phyloP scores from a whole-genome alignment of 768 basidiomycete genomes.

The Suillus brevipes region DNA sequence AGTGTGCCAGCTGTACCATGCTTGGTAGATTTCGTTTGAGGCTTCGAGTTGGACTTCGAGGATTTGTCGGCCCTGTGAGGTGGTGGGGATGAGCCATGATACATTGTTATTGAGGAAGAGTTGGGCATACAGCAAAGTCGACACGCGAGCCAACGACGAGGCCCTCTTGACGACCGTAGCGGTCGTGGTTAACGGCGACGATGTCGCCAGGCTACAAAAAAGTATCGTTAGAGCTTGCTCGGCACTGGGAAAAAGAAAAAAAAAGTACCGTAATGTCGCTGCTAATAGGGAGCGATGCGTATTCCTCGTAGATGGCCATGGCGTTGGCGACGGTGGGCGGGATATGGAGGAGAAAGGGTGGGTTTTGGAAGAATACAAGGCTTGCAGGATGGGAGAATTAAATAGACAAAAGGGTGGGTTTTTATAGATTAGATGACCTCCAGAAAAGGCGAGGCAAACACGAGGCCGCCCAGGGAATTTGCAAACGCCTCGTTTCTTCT shows the following conservation, averaged over 20 bases:
- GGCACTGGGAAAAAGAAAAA: not conserved
- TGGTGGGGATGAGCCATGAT: constrained; percentile 3
- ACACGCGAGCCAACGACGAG: constrained; percentile 75
- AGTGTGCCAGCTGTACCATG: constrained; percentile 46
- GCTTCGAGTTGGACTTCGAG: constrained; percentile 80
- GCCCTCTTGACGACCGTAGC: constrained; percentile 69
- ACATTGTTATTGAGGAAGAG: not conserved
- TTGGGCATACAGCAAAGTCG: constrained; percentile 59
- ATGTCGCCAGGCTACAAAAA: constrained; percentile 69
- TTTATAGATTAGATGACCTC: constrained; percentile 50
- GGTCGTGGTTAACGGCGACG: constrained; percentile 70
- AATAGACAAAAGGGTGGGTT: constrained; percentile 27
- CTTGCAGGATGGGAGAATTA: constrained; percentile 27
- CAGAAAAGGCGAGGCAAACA: constrained; percentile 48
- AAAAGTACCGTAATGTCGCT: constrained; percentile 39
- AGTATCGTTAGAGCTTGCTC: constrained; percentile 9
- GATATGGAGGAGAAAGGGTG: constrained; percentile 18
- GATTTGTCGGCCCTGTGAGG: constrained; percentile 71
- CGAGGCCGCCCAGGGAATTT: constrained; percentile 43
- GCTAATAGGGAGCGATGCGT: constrained; percentile 18
- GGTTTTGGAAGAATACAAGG: constrained; percentile 29
- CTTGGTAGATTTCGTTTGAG: constrained; percentile 59
- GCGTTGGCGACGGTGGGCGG: constrained; percentile 26
- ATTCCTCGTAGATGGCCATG: constrained; percentile 42
- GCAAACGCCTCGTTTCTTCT: constrained; percentile 18